phyloP scores from a whole-genome alignment of 2,329 filamentous ascomycete genomes.

The Orbilia oligospora region DNA sequence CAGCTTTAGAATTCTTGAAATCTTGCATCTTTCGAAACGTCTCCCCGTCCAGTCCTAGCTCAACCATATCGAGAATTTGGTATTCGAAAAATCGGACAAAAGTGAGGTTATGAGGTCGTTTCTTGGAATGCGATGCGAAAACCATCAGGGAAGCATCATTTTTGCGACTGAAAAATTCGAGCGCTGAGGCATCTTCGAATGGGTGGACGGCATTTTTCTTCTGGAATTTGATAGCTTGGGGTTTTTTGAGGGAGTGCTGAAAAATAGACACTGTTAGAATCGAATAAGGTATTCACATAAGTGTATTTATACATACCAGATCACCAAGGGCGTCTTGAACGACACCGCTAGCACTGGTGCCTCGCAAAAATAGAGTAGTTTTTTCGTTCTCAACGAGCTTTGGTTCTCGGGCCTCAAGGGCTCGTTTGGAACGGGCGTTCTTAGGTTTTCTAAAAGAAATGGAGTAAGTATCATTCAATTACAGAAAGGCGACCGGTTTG shows the following conservation, averaged over 20 bases:
- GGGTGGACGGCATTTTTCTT: constrained; percentile 98
- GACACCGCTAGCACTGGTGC: constrained; percentile 85
- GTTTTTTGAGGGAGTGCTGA: constrained; percentile 81
- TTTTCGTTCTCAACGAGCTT: constrained; percentile 92
- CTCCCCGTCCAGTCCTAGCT: constrained; percentile 84
- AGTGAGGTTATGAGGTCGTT: constrained; percentile 91
- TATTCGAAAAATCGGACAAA: constrained; percentile 85
- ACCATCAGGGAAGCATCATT: constrained; percentile 91
- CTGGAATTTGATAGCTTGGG: constrained; percentile 88
- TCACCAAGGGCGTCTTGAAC: constrained; percentile 87
- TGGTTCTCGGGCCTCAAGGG: constrained; percentile 91
- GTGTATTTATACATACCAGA: constrained; percentile 68
- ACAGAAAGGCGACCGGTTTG: constrained; percentile 14
- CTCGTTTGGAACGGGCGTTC: constrained; percentile 92
- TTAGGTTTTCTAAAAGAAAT: constrained; percentile 74
- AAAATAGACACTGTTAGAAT: constrained; percentile 3
- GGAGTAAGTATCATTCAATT: constrained; percentile 12
- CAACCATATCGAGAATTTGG: constrained; percentile 94
- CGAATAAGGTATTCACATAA: background rate
- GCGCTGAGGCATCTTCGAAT: constrained; percentile 87
- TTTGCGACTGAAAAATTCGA: constrained; percentile 97
- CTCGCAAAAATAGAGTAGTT: constrained; percentile 88
- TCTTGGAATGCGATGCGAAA: constrained; percentile 90
- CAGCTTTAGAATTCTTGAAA: constrained; percentile 82
- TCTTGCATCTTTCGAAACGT: constrained; percentile 79